Evolutionary conservation across 2,329 filamentous ascomycete genomes (phyloP), one percentile per base, ranked within the genome.

Genomic region (Colletotrichum sublineola): DNA sequence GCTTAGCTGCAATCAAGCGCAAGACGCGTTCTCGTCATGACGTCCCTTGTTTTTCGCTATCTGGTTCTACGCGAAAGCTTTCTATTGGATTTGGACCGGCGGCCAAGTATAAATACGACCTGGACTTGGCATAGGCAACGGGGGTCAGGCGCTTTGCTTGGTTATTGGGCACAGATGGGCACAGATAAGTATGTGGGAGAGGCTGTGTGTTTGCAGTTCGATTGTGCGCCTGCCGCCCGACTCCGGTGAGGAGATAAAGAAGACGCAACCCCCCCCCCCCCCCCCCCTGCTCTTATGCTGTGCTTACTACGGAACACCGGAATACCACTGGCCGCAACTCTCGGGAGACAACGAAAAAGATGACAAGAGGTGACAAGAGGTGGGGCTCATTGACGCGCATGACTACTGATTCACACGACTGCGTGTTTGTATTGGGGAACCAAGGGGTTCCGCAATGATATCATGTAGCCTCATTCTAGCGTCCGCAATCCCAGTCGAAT

Each of bases 1-100:
- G 65, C 69, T 58, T 36, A 64, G 65, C 15, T 60, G 18, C 7
- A 12, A 14, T 36, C 24, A n/a, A 52, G 40, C 11, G 33, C 56
- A 38, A 33, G 18, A 11, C 31, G 53, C 50, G 31, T 18, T 24
- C 38, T 38, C 38, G 40, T 38, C 29, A 50, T 52, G 46, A 44
- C 33, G 33, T 24, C 33, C n/a, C 6, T 20, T 18, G 33, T n/a
- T 50, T 20, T 12, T n/a, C 24, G 40, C 15, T 36, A 52, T 53
- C 53, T 46, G 7, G 55, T 11, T 29, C 8, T 20, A 53, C 18
- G 24, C 38, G 14, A 29, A 18, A 24, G 31, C 8, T 44, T 38
- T 12, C 36, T 15, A 52, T 52, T n/a, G 42, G 44, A 29, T 14
- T 63, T 29, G n/a, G 33, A 33, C 18, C 1, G 11, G 38, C n/a